Evolutionary conservation across 192 early-diverging fungal genomes (phyloP).

Genomic region (Irineochytrium annulatum): DNA sequence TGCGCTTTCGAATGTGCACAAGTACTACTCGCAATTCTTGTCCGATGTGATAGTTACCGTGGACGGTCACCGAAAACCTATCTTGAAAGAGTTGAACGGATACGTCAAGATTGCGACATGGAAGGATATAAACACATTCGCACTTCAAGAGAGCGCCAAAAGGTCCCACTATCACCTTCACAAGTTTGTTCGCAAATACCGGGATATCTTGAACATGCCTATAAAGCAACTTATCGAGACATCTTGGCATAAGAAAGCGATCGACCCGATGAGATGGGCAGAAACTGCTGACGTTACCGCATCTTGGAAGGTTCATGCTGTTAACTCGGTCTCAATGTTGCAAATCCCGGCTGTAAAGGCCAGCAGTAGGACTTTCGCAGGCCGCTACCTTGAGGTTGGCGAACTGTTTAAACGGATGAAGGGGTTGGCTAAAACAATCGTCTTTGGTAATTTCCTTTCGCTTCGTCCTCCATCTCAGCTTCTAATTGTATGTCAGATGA

Average conservation of each 20-base stretch:
- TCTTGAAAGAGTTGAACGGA: slow-evolving; percentile 84
- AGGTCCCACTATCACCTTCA: slow-evolving; percentile 87
- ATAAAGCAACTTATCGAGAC: slow-evolving; percentile 63
- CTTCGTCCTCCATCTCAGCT: not conserved
- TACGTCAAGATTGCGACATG: slow-evolving; percentile 94
- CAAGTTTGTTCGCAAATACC: slow-evolving; percentile 86
- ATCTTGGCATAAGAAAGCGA: too few species aligned
- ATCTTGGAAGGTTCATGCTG: too few species aligned
- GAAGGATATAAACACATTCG: slow-evolving; percentile 95
- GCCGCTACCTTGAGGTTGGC: slow-evolving; percentile 8
- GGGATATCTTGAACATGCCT: slow-evolving; percentile 70
- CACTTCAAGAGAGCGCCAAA: slow-evolving; percentile 82
- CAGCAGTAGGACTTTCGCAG: not conserved
- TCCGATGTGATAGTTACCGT: slow-evolving; percentile 54
- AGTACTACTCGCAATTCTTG: slow-evolving; percentile 79
- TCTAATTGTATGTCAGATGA: slow-evolving; percentile 14
- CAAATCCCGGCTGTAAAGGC: not conserved
- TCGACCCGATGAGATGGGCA: too few species aligned
- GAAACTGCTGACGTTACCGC: too few species aligned
- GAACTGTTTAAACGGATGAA: slow-evolving; percentile 22
- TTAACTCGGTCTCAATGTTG: too few species aligned
- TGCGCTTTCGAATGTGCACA: slow-evolving; percentile 66
- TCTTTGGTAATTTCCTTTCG: not conserved
- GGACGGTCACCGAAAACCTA: slow-evolving; percentile 58
- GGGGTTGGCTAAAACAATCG: slow-evolving; percentile 3